Evolutionary conservation across 768 basidiomycete genomes (phyloP).

Genomic region (Hygrophoropsis aurantiaca): DNA sequence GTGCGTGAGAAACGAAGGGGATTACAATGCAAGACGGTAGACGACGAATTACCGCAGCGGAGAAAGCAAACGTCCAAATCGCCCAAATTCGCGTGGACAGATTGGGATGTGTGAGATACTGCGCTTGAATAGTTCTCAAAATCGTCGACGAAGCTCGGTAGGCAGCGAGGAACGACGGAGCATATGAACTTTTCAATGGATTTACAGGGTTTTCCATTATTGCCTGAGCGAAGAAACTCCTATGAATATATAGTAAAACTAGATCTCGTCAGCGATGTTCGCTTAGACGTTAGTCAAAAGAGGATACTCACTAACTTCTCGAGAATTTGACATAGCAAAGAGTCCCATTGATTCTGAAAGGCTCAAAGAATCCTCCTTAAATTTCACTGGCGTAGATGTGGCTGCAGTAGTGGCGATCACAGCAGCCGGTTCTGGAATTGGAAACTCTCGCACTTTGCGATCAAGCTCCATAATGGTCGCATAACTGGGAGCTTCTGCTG

Average conservation of each 20-base stretch:
- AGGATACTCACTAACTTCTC: conserved; percentile 35
- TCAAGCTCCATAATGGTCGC: conserved; percentile 67
- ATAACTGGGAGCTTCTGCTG: conserved; percentile 63
- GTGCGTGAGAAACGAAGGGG: conserved; percentile 2
- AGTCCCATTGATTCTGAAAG: conserved; percentile 36
- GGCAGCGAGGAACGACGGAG: conserved; percentile 63
- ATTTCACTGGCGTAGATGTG: conserved; percentile 10
- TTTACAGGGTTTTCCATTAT: conserved; percentile 66
- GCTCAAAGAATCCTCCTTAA: conserved; percentile 10
- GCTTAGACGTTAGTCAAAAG: neutral
- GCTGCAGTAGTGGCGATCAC: conserved; percentile 36
- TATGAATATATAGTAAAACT: conserved; percentile 66
- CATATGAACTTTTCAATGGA: conserved; percentile 64
- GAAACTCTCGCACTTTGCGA: conserved; percentile 65
- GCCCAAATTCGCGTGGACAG: conserved; percentile 57
- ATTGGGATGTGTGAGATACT: conserved; percentile 46
- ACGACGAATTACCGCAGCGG: conserved; percentile 41
- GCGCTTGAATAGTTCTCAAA: conserved; percentile 47
- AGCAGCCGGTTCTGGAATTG: conserved; percentile 47
- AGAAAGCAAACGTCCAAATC: conserved; percentile 62
- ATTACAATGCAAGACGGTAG: neutral
- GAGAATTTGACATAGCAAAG: conserved; percentile 35
- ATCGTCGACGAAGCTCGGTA: conserved; percentile 60
- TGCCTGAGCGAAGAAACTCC: conserved; percentile 71
- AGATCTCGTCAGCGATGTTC: conserved; percentile 2